Conservation (phyloP, 2,329 filamentous ascomycete species). For the Botrytis fabae region DNA sequence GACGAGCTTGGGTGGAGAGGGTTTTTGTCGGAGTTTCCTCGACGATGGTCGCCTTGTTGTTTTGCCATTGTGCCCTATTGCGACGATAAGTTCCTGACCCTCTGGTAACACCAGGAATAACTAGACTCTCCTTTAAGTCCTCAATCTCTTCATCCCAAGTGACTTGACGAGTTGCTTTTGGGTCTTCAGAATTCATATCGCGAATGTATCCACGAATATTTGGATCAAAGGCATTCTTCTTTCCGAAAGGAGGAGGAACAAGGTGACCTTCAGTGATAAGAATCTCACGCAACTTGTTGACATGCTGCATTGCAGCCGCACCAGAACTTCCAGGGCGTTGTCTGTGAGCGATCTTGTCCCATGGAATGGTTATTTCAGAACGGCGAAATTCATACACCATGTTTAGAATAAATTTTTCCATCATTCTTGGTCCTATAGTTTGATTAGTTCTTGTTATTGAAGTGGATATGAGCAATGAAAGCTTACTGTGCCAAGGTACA, state of each 20-base stretch:
- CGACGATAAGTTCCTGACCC: constrained; percentile 37
- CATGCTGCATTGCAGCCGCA: constrained; percentile 29
- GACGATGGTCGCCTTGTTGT: background rate
- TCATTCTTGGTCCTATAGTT: constrained; percentile 48
- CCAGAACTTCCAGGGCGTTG: constrained; percentile 34
- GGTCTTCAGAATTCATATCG: constrained; percentile 25
- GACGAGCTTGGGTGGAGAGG: background rate
- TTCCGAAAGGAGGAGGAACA: constrained; percentile 36
- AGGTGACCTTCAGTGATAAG: constrained; percentile 37
- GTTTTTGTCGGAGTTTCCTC: constrained; percentile 11
- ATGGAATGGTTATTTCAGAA: constrained; percentile 31
- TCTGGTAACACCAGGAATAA: constrained; percentile 28
- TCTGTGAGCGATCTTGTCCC: constrained; percentile 36
- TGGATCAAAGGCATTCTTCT: constrained; percentile 22
- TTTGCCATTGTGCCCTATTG: background rate
- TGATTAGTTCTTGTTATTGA: background rate
- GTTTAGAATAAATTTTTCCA: constrained; percentile 47
- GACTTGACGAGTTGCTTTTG: constrained; percentile 25
- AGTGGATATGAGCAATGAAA: background rate
- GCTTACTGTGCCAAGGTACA: constrained; percentile 49
- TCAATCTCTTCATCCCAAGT: constrained; percentile 32
- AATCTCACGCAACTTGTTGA: constrained; percentile 34
- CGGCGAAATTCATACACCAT: constrained; percentile 45
- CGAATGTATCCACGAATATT: constrained; percentile 35
- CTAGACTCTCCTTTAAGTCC: constrained; percentile 31